Evolutionary conservation across 768 basidiomycete genomes (phyloP), one percentile per base, ranked within the genome.

Genomic region (Suillus brevipes): DNA sequence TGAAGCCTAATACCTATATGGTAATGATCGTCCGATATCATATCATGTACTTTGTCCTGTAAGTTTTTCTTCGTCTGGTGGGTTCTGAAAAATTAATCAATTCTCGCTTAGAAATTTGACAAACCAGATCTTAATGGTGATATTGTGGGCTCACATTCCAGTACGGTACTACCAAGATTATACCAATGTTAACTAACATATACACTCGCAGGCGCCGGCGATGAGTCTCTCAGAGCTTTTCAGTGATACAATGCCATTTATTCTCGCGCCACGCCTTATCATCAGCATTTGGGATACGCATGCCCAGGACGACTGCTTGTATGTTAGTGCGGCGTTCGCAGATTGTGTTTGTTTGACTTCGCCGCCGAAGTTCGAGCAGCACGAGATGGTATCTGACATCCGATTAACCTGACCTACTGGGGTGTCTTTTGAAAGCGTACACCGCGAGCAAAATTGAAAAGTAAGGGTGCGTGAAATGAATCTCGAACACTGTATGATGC

Each of bases 251-350:
- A 36, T 36, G 36, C n/a, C 36, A n/a, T 56, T 23, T 56, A 37
- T 56, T 37, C 55, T 56, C 18, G 55, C 36, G 2, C 55, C 55
- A 1, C 55, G 55, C 23, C n/a, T 56, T n/a, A 28, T 58, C 16
- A 58, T 58, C 37, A 58, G 37, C 38, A 58, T 58, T 18, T 40
- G 57, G 57, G 57, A 56, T 7, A 56, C 57, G 16, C 38, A 58
- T 40, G 57, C 57, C 4, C 4, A 38, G 2, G 56, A 25, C 8
- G 6, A 25, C 4, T 58, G 56, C 9, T 8, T 58, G 14, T 13
- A 23, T 38, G 37, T 25, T 23, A 58, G 56, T 36, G 18, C 37
- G 23, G 10, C 37, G 4, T 58, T 58, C 23, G 56, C 14, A 2
- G 56, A 58, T 38, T 58, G 56, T 25, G 3, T 37, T 5, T 58